Evolutionary conservation across 1,284 basidiomycete species (phyloP).

Genomic region (Trametes versicolor): DNA sequence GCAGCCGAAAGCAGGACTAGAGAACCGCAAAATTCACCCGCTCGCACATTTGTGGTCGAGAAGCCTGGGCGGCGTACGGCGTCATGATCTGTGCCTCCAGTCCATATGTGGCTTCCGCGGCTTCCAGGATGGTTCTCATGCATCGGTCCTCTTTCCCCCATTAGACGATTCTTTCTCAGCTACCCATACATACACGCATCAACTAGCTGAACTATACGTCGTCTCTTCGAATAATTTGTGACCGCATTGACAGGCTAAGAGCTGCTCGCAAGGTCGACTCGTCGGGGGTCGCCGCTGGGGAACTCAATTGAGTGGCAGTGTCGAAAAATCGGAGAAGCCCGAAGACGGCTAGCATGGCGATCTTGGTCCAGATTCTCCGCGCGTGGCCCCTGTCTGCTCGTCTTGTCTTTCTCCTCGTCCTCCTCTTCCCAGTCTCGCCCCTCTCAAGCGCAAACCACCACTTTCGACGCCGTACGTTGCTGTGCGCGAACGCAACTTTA

Average conservation of each 20-base stretch:
- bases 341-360: neutral
- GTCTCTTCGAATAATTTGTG: neutral
- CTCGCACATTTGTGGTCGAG: neutral
- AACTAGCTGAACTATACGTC: neutral
- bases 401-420: constrained; percentile 1
- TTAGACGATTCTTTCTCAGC: neutral
- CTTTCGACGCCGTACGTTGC: constrained; percentile 7
- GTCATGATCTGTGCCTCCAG: neutral
- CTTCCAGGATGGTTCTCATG: neutral
- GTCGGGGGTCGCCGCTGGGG: neutral
- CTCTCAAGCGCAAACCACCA: neutral
- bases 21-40: neutral
- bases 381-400: neutral
- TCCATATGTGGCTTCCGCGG: neutral
- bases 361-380: neutral
- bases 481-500: no score
- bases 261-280: neutral
- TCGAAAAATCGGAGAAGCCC: constrained; percentile 1
- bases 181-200: no score
- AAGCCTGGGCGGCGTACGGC: neutral
- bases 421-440: neutral
- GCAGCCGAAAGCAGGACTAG: neutral
- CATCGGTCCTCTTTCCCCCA: neutral
- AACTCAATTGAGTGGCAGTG: constrained; percentile 7
- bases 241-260: neutral